Evolutionary conservation across 2,329 filamentous ascomycete species (phyloP), one percentile per base, ranked within the genome.

Genomic region (Incumbomyces lentus): DNA sequence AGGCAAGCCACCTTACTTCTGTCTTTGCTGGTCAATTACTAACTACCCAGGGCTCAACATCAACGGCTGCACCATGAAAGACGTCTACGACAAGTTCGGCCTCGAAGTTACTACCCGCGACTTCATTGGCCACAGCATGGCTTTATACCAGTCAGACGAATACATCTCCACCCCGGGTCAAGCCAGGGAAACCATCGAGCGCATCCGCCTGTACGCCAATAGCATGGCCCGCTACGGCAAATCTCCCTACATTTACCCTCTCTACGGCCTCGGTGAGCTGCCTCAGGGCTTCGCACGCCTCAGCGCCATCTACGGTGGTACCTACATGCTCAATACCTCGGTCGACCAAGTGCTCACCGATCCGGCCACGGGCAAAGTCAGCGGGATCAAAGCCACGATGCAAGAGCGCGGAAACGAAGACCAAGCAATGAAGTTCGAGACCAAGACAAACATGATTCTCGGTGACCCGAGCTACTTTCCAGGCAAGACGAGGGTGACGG

Each of bases 91-190:
- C 72, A 95, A 96, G 68, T 98, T 95, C 59, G 85, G 88, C 49
- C 83, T 98, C 52, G 92, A 98, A 71, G 63, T 82, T 17, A 76
- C 79, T 49, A 98, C 92, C 57, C 82, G 86, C 59, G 92, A 98
- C 69, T 98, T 98, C 64, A 85, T 96, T 60, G 92, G 92, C 55
- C 92, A 98, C 69, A 87, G 90, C 60, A 98, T 98, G 92, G 92
- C 92, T 49, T 81, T 98, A 41, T 96, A 89, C 72, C 80, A 84
- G 47, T 88, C 85, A 49, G 90, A 96, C 64, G 81, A 83, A 50
- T 95, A 98, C 70, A 82, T 94, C 62, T 79, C 75, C 55, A 67
- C 75, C 53, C 70, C 74, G 41, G 89, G 89, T 55, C 72, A 73
- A 61, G 87, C 89, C 37, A 81, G 84, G 58, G 88, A 95, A 64